These are phyloP conservation scores for Wallacemonas sp. DNA, from an alignment of 208 protist species.

Conservation along the genomic window DNA sequence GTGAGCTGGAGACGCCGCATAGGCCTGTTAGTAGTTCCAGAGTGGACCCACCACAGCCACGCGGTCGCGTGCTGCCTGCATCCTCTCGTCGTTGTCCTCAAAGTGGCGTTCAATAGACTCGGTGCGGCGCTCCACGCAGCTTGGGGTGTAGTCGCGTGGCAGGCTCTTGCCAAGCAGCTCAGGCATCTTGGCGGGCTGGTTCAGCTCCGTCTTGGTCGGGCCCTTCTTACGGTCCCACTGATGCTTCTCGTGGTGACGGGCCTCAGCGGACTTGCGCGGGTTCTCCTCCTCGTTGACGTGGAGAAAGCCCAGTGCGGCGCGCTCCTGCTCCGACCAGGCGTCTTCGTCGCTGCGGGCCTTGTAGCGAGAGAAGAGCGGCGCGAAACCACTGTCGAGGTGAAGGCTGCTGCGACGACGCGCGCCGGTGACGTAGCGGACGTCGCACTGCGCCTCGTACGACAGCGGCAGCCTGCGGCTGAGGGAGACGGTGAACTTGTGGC, in stretches of 20 bases:
- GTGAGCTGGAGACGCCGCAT: too few species aligned
- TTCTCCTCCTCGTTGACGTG: constrained; percentile 16
- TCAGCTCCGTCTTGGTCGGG: constrained; percentile 17
- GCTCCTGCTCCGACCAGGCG: constrained; percentile 21
- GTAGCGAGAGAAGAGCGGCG: constrained; percentile 38
- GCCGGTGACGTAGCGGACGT: constrained; percentile 17
- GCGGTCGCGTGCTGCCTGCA: constrained; percentile 18
- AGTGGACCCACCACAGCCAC: constrained; percentile 17
- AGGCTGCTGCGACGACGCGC: constrained; percentile 12
- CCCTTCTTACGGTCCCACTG: constrained; percentile 26
- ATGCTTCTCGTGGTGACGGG: constrained; percentile 24
- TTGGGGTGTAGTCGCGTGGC: constrained; percentile 30
- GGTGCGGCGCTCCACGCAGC: constrained; percentile 23
- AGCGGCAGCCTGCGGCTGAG: constrained; percentile 34
- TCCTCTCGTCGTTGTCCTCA: constrained; percentile 22
- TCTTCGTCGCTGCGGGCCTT: neutral
- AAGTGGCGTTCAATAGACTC: constrained; percentile 8
- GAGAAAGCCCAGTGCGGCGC: constrained; percentile 32
- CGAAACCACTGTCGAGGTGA: constrained; percentile 37
- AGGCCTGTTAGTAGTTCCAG: constrained; percentile 5
- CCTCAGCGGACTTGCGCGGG: constrained; percentile 26
- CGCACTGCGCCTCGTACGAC: constrained; percentile 37
- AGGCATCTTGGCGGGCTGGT: constrained; percentile 35
- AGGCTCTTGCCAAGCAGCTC: constrained; percentile 36
- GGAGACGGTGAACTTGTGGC: constrained; percentile 6